Evolutionary conservation across 2,329 filamentous ascomycete genomes (phyloP), one percentile per base, ranked within the genome.

Genomic region (Colletotrichum lupini): DNA sequence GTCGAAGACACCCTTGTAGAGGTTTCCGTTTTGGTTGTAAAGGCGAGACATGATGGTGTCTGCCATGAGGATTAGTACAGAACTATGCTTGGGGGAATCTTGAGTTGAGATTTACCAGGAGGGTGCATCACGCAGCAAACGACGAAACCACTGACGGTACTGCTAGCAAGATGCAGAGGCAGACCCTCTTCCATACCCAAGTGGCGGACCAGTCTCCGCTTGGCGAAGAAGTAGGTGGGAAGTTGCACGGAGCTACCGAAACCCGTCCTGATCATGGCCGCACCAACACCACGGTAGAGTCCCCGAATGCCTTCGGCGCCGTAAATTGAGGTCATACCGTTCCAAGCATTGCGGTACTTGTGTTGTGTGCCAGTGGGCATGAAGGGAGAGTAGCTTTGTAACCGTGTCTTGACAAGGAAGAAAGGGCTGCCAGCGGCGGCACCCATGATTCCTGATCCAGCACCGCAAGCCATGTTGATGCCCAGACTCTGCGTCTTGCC

Each of bases 41-140:
- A 99, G 92, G 75, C 97, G 93, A 75, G 95, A 97, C 97, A 99
- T 99, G 84, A 99, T 94, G 5, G 97, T 99, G 82, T 99, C 97
- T 90, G 74, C 14, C 59, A 68, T 59, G 46, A 14, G 53, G 65
- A 16, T 74, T 77, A 64, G 19, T 24, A 35, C 49, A 52, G 56
- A 46, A 24, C 37, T 28, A 35, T 19, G 28, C 24, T 14, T 6
- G 11, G 32, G 37, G 53, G 53, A 16, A 46, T 12, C 49, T 30
- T 26, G 58, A 37, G 32, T 9, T 32, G 19, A 16, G 74, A 82
- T 89, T 81, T 84, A 95, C 93, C 93, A 80, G 97, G 97, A 67
- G 97, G 97, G 80, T 99, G 97, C 97, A 99, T 99, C 76, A 98
- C 92, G 78, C 94, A 94, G 86, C 97, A 99, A 22, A 99, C 97